A percentile compares a stretch with the other conserved stretches of the same genome.
Evolutionary conservation across 768 basidiomycete genomes (phyloP).

Genomic region (Lentinula aciculospora): DNA sequence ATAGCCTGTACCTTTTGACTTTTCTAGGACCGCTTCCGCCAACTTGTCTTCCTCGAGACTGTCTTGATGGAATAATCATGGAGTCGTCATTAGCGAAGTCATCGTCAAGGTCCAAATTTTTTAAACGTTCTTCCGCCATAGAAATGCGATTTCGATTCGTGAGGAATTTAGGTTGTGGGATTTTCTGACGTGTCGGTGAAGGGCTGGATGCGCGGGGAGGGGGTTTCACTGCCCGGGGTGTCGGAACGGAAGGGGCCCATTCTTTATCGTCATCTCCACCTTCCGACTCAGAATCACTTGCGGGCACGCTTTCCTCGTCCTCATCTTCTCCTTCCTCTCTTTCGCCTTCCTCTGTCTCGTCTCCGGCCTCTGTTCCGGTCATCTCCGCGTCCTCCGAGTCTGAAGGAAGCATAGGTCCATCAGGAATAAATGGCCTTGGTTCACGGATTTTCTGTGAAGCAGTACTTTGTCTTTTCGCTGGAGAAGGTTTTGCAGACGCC

Average conservation of each 20-base stretch:
- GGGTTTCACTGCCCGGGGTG: constrained; percentile 14
- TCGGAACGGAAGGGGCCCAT: constrained; percentile 27
- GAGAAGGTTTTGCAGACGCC: background rate
- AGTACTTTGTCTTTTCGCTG: background rate
- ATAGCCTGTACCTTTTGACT: constrained; percentile 16
- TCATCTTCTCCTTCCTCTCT: constrained; percentile 15
- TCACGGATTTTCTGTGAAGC: constrained; percentile 21
- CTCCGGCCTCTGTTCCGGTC: constrained; percentile 29
- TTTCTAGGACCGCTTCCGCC: constrained; percentile 17
- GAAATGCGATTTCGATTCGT: constrained; percentile 28
- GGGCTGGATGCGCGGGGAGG: background rate
- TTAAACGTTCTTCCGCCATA: constrained; percentile 39
- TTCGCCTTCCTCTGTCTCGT: constrained; percentile 13
- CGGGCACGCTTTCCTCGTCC: background rate
- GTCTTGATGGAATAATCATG: constrained; percentile 8
- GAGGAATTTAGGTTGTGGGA: constrained; percentile 8
- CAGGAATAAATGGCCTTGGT: constrained; percentile 19
- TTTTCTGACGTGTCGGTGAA: constrained; percentile 15
- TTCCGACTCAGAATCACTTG: constrained; percentile 15
- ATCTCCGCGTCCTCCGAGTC: constrained; percentile 31
- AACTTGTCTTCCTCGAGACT: constrained; percentile 16
- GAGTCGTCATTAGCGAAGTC: constrained; percentile 12
- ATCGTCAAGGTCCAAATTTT: constrained; percentile 31
- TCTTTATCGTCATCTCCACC: constrained; percentile 29
- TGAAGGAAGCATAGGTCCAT: constrained; percentile 30